Evolutionary conservation across 2,329 filamentous ascomycete species (phyloP).

Genomic region (Epichloe brachyelytri): DNA sequence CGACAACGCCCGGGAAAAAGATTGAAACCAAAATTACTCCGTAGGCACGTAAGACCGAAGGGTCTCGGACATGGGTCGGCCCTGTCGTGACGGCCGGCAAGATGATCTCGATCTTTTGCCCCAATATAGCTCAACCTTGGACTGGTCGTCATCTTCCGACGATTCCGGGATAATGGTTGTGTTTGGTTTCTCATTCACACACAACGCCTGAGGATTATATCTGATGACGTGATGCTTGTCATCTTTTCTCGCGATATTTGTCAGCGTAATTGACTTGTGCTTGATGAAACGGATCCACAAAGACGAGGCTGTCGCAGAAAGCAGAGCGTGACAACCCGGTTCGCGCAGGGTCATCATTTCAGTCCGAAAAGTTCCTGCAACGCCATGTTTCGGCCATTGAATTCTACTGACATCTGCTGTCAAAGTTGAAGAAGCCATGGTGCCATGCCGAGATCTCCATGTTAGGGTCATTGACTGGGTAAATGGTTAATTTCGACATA

Average conservation of each 20-base stretch:
- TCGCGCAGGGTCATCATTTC: not conserved
- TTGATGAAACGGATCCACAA: not conserved
- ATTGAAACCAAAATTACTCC: not conserved
- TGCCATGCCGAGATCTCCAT: too few relatives aligned
- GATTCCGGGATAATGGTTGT: not conserved
- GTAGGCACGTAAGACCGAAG: not conserved
- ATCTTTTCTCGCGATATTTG: not conserved
- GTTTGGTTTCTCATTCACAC: too few relatives aligned
- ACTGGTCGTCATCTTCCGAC: not conserved
- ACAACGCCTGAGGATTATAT: not conserved
- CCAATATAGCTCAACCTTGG: not conserved
- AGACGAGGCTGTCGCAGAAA: not conserved
- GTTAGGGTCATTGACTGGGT: too few relatives aligned
- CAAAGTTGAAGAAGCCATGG: too few relatives aligned
- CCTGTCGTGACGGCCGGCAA: not conserved
- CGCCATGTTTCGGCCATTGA: not conserved
- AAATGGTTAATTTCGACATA: too few relatives aligned
- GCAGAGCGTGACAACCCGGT: not conserved
- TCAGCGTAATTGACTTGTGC: not conserved
- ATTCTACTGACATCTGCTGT: not conserved
- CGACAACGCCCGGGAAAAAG: not conserved
- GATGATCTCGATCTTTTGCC: not conserved
- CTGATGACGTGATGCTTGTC: not conserved
- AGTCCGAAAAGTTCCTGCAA: not conserved
- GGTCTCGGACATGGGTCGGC: not conserved